Evolutionary conservation across 176 grass and related monocot species (phyloP).

Genomic region (Echinochloa phyllopogon): DNA sequence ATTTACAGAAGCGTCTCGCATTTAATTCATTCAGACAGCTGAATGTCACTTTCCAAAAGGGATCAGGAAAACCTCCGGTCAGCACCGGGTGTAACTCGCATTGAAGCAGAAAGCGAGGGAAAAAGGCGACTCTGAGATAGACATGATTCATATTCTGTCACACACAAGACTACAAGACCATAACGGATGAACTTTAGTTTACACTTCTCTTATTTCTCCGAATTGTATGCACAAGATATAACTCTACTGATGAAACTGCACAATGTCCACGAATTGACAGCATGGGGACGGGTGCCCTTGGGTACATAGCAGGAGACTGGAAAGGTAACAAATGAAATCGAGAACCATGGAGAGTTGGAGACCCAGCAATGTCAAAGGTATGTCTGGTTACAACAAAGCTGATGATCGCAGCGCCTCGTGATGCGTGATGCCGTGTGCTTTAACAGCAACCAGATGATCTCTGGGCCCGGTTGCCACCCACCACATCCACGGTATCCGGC

Average conservation of each 20-base stretch:
- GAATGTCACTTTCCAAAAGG: neutral
- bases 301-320: conserved; percentile 41
- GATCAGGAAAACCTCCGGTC: neutral
- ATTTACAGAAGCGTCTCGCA: neutral
- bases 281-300: conserved; percentile 38
- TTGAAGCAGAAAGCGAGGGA: neutral
- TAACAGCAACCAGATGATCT: conserved; percentile 83
- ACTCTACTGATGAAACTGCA: conserved; percentile 56
- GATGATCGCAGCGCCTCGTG: conserved; percentile 4
- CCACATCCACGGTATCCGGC: conserved; percentile 83
- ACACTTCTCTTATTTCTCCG: conserved; percentile 49
- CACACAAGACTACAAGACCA: conserved; percentile 29
- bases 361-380: conserved; percentile 9
- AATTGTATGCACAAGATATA: conserved; percentile 66
- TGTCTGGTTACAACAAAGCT: conserved; percentile 9
- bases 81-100: neutral
- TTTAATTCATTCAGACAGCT: neutral
- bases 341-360: conserved; percentile 35
- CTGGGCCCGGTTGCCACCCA: conserved; percentile 59
- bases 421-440: conserved; percentile 22
- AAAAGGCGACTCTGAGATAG: neutral
- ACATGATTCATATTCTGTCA: neutral
- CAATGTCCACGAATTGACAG: conserved; percentile 52
- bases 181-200: conserved; percentile 40
- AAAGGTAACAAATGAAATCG: conserved; percentile 55